Evolutionary conservation across 805 yeast genomes (phyloP), one percentile per base, ranked within the genome.

Genomic region (Ogataea pini): DNA sequence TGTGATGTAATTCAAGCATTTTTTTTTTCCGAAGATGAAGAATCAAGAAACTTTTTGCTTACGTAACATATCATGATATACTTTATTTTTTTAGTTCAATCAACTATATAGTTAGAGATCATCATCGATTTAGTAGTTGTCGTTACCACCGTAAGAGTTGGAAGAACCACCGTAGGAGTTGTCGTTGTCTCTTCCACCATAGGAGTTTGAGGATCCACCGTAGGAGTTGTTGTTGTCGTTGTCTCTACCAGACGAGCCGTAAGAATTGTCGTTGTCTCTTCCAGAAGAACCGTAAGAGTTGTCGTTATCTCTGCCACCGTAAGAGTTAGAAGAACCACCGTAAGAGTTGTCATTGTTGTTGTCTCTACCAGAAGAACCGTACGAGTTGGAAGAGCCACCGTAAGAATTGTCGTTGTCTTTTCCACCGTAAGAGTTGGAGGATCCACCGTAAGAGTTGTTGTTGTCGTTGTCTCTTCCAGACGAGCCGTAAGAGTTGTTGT

Each of bases 341-440:
- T 18, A 31, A n/a, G 50, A 48, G 52, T 58, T 57, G 52, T 55
- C 57, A n/a, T n/a, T n/a, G n/a, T n/a, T n/a, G 62, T 63, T 18
- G 59, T 36, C 40, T 22, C 51, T 52, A 24, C 40, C 40, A 24
- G 41, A 55, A 54, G 41, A 37, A 13, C 69, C 69, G 59, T 63
- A 63, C 9, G 70, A 64, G 56, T 64, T 60, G 20, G 36, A 33
- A 17, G 68, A 68, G n/a, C n/a, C n/a, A 28, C 70, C 72, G 48
- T 66, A 67, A 34, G 60, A 58, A 42, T 58, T 58, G 32, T 42
- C 19, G 58, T 65, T 62, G 38, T 59, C 55, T 42, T 54, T 50
- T 42, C 51, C 51, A 14, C 42, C 42, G 42, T 38, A 38, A 28
- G 42, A 39, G 42, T 22, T 36, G 29, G 40, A 34, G 52, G 46